phyloP scores from a whole-genome alignment of 192 early-diverging fungal species.

The Oehlia diaphana region DNA sequence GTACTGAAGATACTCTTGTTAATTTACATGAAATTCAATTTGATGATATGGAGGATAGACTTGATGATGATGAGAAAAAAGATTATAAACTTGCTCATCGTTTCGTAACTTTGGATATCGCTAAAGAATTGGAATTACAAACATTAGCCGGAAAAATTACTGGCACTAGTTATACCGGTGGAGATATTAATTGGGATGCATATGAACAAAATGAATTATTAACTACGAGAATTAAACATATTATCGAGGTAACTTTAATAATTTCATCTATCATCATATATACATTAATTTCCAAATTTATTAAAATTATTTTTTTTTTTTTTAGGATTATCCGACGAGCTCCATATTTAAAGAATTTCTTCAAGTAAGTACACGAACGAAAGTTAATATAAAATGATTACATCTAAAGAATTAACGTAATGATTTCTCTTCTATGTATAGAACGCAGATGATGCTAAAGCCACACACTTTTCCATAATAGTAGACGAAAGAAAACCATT shows the following conservation, averaged over 20 bases:
- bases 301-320: background rate
- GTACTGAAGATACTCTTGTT: background rate
- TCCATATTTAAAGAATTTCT: background rate
- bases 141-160: background rate
- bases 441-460: slow-evolving; percentile 37
- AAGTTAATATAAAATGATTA: background rate
- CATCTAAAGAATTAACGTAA: background rate
- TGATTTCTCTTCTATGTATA: slow-evolving; percentile 25
- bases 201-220: slow-evolving; percentile 9
- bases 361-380: background rate
- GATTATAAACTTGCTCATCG: background rate
- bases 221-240: background rate
- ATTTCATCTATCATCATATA: background rate
- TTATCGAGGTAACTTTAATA: background rate
- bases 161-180: background rate
- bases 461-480: background rate
- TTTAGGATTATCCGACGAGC: background rate
- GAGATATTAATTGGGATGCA: background rate
- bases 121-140: background rate
- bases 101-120: background rate
- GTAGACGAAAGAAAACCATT: background rate
- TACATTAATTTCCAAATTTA: background rate
- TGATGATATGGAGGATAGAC: background rate
- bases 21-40: slow-evolving; percentile 6
- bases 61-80: background rate